Base-by-base conservation (phyloP, 2,329 filamentous ascomycete species). In the Neodidymelliopsis sp. region DNA sequence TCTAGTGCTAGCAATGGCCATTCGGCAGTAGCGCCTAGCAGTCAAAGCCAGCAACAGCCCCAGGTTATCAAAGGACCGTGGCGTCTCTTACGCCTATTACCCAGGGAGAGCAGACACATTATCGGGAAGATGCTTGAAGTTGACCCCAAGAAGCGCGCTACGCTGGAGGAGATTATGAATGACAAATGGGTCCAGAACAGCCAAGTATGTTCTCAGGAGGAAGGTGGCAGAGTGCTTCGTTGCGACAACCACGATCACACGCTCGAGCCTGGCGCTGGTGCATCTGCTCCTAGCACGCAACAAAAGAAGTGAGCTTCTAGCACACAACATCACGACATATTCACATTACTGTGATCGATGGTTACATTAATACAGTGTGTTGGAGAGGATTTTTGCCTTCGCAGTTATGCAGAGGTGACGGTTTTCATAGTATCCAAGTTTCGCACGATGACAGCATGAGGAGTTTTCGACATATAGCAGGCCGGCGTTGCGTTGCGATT, bases 111-210 rank as follows among this genome's bases (percentile, higher is more conserved):
- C 57, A 82, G 94, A 40, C 87, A 93, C 68, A 91, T 99, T 55
- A 88, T 99, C 45, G 87, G 90, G 33, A 83, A 89, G 48, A 99
- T 99, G 94, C 82, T 99, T 25, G 91, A 94, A 65, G 81, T 97
- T 39, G 85, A 96, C 63, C 91, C 92, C 0, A 88, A 84, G 67
- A 87, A 88, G 58, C 84, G 94, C 47, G 93, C 91, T 2, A 90
- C 84, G 2, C 88, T 99, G 78, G 81, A 87, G 18, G 91, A 99
- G 65, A 89, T 99, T 13, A 75, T 97, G 40, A 83, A 86, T 16
- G 93, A 99, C 68, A 86, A 88, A 12, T 99, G 94, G 94, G 85
- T 97, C n/a, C 84, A 86, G 36, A 86, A 88, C 62, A 90, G 90
- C 23, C 79, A 88, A 15, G 91, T 96, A 30, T 99, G 94, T 72